A percentile compares a stretch with the other conserved stretches of the same genome.
These are phyloP conservation scores for Daldinia eschscholtzii DNA, from an alignment of 2,329 filamentous ascomycete species.

Conservation along the genomic window DNA sequence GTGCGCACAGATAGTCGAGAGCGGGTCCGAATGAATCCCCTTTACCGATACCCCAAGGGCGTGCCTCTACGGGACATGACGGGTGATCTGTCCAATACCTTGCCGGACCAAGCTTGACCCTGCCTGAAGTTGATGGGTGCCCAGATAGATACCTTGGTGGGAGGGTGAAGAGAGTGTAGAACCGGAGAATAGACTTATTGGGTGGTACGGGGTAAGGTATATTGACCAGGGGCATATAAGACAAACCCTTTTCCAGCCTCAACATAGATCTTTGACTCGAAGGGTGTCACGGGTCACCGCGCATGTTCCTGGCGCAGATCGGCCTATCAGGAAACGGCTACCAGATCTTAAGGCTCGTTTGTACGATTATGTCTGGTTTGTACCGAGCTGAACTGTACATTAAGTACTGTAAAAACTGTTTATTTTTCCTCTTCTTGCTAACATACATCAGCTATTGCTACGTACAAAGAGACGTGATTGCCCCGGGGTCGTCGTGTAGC, in stretches of 20 bases:
- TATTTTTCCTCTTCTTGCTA: neutral
- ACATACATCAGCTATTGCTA: slow-evolving; percentile 25
- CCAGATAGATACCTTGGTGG: slow-evolving; percentile 33
- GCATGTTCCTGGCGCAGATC: slow-evolving; percentile 40
- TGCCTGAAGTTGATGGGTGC: slow-evolving; percentile 16
- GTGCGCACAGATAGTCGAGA: slow-evolving; percentile 47
- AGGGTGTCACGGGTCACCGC: slow-evolving; percentile 36
- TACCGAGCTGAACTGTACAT: slow-evolving; percentile 12
- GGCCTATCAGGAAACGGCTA: slow-evolving; percentile 25
- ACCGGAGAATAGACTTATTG: slow-evolving; percentile 37
- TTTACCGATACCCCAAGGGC: slow-evolving; percentile 40
- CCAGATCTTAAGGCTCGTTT: slow-evolving; percentile 25
- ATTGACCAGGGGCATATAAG: slow-evolving; percentile 42
- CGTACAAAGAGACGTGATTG: slow-evolving; percentile 9
- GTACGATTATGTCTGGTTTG: slow-evolving; percentile 25
- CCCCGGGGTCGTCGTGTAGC: neutral
- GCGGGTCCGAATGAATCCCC: slow-evolving; percentile 41
- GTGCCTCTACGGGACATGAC: slow-evolving; percentile 38
- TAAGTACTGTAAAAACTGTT: slow-evolving; percentile 1
- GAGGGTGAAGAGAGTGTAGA: slow-evolving; percentile 28
- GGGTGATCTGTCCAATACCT: slow-evolving; percentile 28
- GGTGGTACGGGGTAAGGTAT: slow-evolving; percentile 38
- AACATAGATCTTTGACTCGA: slow-evolving; percentile 31
- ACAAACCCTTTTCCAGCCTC: slow-evolving; percentile 41
- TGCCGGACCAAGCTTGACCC: slow-evolving; percentile 1